Evolutionary conservation across 2,329 filamentous ascomycete species (phyloP), one percentile per base, ranked within the genome.

Genomic region (Fusarium acutatum): DNA sequence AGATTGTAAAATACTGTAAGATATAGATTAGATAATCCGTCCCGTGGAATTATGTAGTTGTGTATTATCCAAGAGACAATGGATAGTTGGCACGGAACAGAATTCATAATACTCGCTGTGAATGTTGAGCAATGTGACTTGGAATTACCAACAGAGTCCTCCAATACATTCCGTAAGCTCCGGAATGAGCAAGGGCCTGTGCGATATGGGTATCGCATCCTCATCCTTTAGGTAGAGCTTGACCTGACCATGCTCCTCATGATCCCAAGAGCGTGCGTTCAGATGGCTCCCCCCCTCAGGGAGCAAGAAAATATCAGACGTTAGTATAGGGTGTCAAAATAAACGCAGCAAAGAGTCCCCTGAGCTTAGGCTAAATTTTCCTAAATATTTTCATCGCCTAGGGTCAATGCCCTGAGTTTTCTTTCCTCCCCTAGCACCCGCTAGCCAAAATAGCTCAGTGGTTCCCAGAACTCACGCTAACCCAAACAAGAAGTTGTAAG

Each of bases 1-100:
- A 10, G 1, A 9, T 5, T 69, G 65, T 49, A 69, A 18, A 22
- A 35, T 35, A 59, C 9, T 69, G 50, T 69, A 54, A 7, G 7
- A 53, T 50, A 34, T 50, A 20, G 9, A 52, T 7, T n/a, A n/a
- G n/a, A n/a, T n/a, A 26, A 20, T 34, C 6, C 24, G 6, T 11
- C n/a, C 9, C 5, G 1, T 10, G n/a, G 30, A 6, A 2, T 18
- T 24, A 14, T 7, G 30, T 20, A 14, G 8, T 50, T 2, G 7
- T 34, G 11, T 20, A 13, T 11, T 3, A 7, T 24, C 30, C 6
- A 14, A 34, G 18, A 26, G 24, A 26, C 13, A 3, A 26, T 37
- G 10, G n/a, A 37, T 9, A 2, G 8, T 22, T 37, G 24, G 12
- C n/a, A 34, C 4, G 1, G 30, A 34, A 26, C 12, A 15, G 17